A percentile compares a stretch with the other conserved stretches of the same genome.
Evolutionary conservation across 2,329 filamentous ascomycete species (phyloP).

Genomic region (Chaetomium sp.): DNA sequence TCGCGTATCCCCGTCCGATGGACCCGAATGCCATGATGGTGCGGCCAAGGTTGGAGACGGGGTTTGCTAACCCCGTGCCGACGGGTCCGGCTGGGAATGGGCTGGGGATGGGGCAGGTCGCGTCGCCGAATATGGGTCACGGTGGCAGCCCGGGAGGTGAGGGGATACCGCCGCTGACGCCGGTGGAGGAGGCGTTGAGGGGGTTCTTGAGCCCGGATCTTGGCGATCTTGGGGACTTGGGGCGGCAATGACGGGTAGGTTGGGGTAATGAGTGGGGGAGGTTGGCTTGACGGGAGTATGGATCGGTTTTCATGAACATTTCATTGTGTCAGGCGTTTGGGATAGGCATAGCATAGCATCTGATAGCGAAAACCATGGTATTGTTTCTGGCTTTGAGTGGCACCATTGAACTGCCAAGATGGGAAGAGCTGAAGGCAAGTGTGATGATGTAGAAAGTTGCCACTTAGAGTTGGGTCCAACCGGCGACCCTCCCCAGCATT

Average conservation of each 20-base stretch:
- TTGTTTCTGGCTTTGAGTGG: neutral
- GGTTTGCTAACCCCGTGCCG: slow-evolving; percentile 6
- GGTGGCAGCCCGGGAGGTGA: neutral
- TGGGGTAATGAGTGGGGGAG: neutral
- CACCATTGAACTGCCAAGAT: neutral
- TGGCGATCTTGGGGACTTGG: slow-evolving; percentile 13
- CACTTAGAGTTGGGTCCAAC: neutral
- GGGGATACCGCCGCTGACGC: slow-evolving; percentile 26
- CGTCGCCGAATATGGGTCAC: slow-evolving; percentile 14
- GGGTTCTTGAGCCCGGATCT: slow-evolving; percentile 25
- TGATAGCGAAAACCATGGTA: neutral
- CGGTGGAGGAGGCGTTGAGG: slow-evolving; percentile 25
- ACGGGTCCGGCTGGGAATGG: neutral
- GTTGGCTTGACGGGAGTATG: neutral
- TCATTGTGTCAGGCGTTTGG: neutral
- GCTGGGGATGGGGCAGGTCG: slow-evolving; percentile 17
- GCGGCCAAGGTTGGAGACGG: slow-evolving; percentile 21
- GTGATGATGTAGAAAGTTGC: no score
- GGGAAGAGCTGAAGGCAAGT: no score
- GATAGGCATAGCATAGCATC: neutral
- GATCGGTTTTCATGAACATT: neutral
- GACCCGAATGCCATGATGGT: slow-evolving; percentile 6
- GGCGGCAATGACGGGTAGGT: neutral
- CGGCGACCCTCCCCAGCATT: no score
- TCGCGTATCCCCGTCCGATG: neutral